Conservation (phyloP, 345 rosid species). For the Eucalyptus curtisii region DNA sequence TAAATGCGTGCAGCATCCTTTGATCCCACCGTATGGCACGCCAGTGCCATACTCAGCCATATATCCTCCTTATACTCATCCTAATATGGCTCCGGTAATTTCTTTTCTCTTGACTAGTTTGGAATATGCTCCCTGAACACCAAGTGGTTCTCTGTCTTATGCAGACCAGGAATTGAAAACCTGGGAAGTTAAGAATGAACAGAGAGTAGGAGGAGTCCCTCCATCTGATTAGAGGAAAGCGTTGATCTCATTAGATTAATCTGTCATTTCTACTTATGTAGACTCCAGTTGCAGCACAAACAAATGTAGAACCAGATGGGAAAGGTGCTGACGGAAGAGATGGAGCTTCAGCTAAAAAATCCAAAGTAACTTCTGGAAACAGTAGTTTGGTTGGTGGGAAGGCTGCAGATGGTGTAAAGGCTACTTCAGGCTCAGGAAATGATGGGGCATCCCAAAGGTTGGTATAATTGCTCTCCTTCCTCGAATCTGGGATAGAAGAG, state of each 20-base stretch:
- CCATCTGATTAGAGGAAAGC: background rate
- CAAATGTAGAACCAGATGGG: constrained; percentile 25
- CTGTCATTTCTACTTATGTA: constrained; percentile 2
- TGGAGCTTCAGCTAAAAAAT: constrained; percentile 44
- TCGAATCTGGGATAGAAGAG: background rate
- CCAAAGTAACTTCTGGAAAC: constrained; percentile 40
- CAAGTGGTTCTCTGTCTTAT: background rate
- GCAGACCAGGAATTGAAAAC: background rate
- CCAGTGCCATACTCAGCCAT: constrained; percentile 90
- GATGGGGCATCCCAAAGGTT: constrained; percentile 84
- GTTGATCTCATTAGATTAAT: background rate
- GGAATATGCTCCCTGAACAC: background rate
- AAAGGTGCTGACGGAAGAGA: constrained; percentile 47
- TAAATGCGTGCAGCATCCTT: constrained; percentile 53
- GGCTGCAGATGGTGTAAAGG: constrained; percentile 47
- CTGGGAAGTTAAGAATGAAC: background rate
- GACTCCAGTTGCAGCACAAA: constrained; percentile 47
- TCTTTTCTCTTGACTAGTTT: background rate
- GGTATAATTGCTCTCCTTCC: background rate
- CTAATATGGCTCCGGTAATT: constrained; percentile 64
- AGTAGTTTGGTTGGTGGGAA: constrained; percentile 20
- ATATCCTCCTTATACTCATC: constrained; percentile 93
- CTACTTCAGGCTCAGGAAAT: constrained; percentile 80
- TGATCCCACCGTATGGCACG: constrained; percentile 86
- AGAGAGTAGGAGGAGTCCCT: background rate